Evolutionary conservation across 2,329 filamentous ascomycete genomes (phyloP), one percentile per base, ranked within the genome.

Genomic region (Colletotrichum tropicale): DNA sequence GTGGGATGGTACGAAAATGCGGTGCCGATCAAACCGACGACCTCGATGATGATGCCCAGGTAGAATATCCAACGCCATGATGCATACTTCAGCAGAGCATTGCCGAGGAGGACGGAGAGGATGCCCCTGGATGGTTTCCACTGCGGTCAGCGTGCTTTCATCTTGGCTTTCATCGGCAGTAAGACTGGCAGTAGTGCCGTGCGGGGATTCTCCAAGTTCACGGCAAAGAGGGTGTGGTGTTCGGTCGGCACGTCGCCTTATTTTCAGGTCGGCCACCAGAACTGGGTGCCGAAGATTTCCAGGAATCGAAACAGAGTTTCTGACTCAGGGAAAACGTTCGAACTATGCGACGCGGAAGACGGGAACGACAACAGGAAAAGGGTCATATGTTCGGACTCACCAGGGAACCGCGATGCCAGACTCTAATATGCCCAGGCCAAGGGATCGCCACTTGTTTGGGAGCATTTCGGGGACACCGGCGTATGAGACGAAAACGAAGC

Each of bases 401-500:
- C 76, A 76, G 6, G 70, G 74, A 21, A 71, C 36, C 21, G 68
- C 66, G 52, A 77, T 77, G 43, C 76, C 76, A n/a, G 60, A 71
- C 48, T 77, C 76, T 32, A 77, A 38, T 26, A 77, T 77, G 12
- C 76, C 76, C 21, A 78, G 32, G 21, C 71, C 72, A 43, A 77
- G 64, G 26, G 48, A 66, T 67, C 82, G 79, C 71, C 82, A 84
- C 74, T 83, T 84, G 75, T 84, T 84, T 32, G 83, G 82, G 15
- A 84, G 77, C 70, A 84, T 69, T 77, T 84, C 83, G 9, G 79
- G 77, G 21, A 84, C 82, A 18, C 82, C 82, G 2, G 83, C 80
- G 66, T 83, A 84, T 3, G 80, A 78, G 9, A 83, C 82, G 36
- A 84, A 83, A 34, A 83, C 79, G 24, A 83, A 76, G 21, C 83